Evolutionary conservation across 2,329 filamentous ascomycete species (phyloP).

Genomic region (Neophaeococcomyces mojaviensis): DNA sequence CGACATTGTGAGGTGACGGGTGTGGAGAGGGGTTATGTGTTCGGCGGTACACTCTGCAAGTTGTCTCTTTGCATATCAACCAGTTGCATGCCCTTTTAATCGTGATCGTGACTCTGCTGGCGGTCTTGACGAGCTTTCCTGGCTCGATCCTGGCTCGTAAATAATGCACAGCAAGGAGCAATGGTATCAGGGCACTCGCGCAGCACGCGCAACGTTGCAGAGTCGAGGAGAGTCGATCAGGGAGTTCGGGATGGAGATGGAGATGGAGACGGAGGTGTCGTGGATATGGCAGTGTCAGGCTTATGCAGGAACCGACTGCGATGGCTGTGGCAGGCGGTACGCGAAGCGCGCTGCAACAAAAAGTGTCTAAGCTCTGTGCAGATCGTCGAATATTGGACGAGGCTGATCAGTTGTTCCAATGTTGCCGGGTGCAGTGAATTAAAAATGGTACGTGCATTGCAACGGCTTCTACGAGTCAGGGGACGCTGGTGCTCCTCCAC

Average conservation of each 20-base stretch:
- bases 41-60: background rate
- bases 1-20: conserved; percentile 49
- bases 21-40: background rate
- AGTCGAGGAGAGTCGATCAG: background rate
- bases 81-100: background rate
- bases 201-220: background rate
- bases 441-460: too few relatives aligned
- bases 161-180: background rate
- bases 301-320: background rate
- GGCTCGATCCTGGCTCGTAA: background rate
- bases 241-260: background rate
- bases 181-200: background rate
- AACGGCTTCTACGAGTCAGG: too few relatives aligned
- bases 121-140: background rate
- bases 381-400: background rate
- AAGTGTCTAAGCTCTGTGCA: background rate
- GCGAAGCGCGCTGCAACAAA: background rate
- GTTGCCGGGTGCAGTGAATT: background rate
- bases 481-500: too few relatives aligned
- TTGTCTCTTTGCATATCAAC: background rate
- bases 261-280: background rate
- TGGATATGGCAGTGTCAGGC: background rate
- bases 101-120: background rate
- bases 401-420: background rate
- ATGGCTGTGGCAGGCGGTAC: background rate